phyloP scores from a whole-genome alignment of 768 basidiomycete species.

The Obba rivulosa region DNA sequence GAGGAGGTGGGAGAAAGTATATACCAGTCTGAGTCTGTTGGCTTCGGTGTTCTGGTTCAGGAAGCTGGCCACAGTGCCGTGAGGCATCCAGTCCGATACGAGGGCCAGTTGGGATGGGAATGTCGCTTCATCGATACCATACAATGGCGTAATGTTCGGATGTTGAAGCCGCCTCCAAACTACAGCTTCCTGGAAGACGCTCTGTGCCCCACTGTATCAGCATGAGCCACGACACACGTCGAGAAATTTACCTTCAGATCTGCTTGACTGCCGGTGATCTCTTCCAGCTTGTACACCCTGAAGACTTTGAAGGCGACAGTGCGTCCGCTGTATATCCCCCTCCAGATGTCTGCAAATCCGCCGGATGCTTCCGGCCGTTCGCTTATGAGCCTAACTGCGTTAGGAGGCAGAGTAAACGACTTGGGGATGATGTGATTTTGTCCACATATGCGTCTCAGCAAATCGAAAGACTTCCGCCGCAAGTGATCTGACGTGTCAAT shows the following conservation, averaged over 20 bases:
- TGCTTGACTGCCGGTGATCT: too few species aligned
- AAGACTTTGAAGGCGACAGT: constrained; percentile 5
- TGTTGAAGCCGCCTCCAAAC: not conserved
- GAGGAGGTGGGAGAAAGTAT: not conserved
- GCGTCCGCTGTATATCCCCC: not conserved
- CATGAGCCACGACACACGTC: too few species aligned
- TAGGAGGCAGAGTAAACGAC: not conserved
- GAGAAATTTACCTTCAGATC: too few species aligned
- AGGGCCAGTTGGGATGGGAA: not conserved
- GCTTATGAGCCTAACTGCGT: not conserved
- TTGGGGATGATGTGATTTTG: too few species aligned
- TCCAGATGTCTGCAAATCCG: constrained; percentile 9
- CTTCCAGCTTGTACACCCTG: too few species aligned
- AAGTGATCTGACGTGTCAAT: too few species aligned
- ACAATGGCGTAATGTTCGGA: not conserved
- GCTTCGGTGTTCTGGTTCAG: not conserved
- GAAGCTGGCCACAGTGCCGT: not conserved
- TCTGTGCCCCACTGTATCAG: not conserved
- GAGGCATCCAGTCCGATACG: not conserved
- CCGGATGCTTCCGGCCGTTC: constrained; percentile 1
- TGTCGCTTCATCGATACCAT: not conserved
- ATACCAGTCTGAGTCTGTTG: constrained; percentile 8
- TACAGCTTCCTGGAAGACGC: not conserved
- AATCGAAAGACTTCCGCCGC: too few species aligned
- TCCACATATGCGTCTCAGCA: too few species aligned